Conservation (phyloP, 768 basidiomycete species). For the Agaricus blazei region DNA sequence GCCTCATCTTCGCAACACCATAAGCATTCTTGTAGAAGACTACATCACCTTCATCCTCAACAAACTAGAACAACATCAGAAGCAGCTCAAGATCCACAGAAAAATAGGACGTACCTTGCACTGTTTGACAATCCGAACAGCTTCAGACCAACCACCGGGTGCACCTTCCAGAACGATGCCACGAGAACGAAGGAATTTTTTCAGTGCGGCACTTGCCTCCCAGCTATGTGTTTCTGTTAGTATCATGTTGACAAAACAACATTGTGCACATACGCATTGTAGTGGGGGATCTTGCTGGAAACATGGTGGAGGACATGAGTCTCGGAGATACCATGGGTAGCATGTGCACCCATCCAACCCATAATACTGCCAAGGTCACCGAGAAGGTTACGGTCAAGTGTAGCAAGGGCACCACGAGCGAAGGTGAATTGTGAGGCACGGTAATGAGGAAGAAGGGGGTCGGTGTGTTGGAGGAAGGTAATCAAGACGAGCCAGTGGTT, state of each 20-base stretch:
- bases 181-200: constrained; percentile 61
- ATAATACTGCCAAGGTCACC: constrained; percentile 75
- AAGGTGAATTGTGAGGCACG: constrained; percentile 87
- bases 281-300: constrained; percentile 94
- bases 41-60: constrained; percentile 91
- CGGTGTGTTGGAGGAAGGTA: constrained; percentile 98
- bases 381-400: constrained; percentile 79
- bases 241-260: neutral
- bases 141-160: constrained; percentile 77
- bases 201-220: constrained; percentile 87
- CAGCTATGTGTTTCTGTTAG: constrained; percentile 41
- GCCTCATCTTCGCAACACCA: constrained; percentile 70
- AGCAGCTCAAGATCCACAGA: neutral
- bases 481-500: constrained; percentile 96
- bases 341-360: constrained; percentile 80
- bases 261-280: constrained; percentile 54
- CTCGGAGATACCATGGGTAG: constrained; percentile 91
- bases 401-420: constrained; percentile 88
- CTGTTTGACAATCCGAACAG: constrained; percentile 69
- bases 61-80: constrained; percentile 45
- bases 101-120: constrained; percentile 55
- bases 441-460: constrained; percentile 93
- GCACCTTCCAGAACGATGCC: constrained; percentile 62
- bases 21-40: constrained; percentile 86
- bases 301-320: constrained; percentile 93